Conservation (phyloP, 148 eudicot species). For the Arbutus unedo region DNA sequence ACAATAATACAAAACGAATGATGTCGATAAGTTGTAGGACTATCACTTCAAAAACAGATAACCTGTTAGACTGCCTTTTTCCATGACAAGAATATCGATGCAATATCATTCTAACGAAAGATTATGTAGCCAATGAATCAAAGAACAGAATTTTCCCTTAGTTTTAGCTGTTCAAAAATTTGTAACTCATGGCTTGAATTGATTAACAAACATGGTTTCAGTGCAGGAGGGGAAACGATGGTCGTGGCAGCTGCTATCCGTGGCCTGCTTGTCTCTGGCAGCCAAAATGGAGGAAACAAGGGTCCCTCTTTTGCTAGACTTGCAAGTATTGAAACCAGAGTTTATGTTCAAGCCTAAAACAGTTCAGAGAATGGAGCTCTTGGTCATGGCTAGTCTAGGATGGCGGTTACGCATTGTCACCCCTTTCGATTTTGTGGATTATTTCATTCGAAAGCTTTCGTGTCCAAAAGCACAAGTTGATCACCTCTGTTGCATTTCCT, state of each 20-base stretch:
- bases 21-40: neutral
- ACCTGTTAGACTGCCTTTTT: neutral
- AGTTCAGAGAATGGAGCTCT: conserved; percentile 17
- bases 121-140: neutral
- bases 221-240: conserved; percentile 7
- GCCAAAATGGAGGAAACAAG: conserved; percentile 19
- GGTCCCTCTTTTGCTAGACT: conserved; percentile 12
- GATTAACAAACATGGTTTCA: neutral
- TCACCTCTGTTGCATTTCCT: neutral
- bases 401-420: conserved; percentile 12
- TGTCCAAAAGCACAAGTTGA: neutral
- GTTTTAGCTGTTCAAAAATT: neutral
- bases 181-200: neutral
- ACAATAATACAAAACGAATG: neutral
- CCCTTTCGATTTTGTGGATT: conserved; percentile 15
- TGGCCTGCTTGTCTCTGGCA: conserved; percentile 20
- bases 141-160: neutral
- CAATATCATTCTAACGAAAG: neutral
- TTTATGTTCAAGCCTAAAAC: conserved; percentile 14
- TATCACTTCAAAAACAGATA: neutral
- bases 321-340: conserved; percentile 11
- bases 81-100: neutral
- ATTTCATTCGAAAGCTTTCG: neutral
- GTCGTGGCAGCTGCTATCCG: conserved; percentile 15
- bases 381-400: conserved; percentile 7